Evolutionary conservation across 1,284 basidiomycete species (phyloP), one percentile per base, ranked within the genome.

Genomic region (Tremellales sp.): DNA sequence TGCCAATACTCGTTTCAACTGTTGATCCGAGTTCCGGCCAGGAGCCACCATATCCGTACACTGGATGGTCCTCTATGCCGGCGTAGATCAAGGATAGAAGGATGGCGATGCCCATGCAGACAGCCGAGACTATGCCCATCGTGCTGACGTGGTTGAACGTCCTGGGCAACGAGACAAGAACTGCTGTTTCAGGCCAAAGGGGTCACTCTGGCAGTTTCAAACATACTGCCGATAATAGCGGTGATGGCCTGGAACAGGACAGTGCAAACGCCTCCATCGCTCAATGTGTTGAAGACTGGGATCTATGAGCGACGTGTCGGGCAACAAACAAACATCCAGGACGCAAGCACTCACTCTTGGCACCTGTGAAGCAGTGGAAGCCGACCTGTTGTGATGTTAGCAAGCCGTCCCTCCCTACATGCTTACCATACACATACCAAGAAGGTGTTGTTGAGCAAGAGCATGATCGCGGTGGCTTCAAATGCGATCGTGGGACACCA

Each of bases 21-120:
- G 52, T 53, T n/a, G n/a, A n/a, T 3, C 69, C 69, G 26, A 67
- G 45, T 39, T 52, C 49, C 33, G 72, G 62, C 55, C 68, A 65
- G 51, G 56, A 52, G n/a, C 66, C 58, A n/a, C 67, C 63, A 52
- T 68, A 69, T 10, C 65, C 68, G 46, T 57, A 58, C n/a, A 59
- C 45, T 1, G 70, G 70, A 45, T 58, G 52, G 27, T 72, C 73
- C 63, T 82, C 77, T 21, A 81, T 75, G 17, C 79, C 81, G 11
- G 76, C 65, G 58, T 79, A 83, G 42, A 82, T 73, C 49, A 82
- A 76, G 0, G 77, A 75, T 17, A 82, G 73, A 24, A 83, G 61
- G 45, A 82, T 79, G n/a, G 80, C 78, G 47, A 82, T 77, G 23
- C 72, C 77, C 80, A 82, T 82, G n/a, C 76, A 78, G 31, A 74